Percentiles rank a stretch among this genome's conserved stretches.
Evolutionary conservation across 805 yeast species (phyloP).

Genomic region (Cyberlindnera mrakii): DNA sequence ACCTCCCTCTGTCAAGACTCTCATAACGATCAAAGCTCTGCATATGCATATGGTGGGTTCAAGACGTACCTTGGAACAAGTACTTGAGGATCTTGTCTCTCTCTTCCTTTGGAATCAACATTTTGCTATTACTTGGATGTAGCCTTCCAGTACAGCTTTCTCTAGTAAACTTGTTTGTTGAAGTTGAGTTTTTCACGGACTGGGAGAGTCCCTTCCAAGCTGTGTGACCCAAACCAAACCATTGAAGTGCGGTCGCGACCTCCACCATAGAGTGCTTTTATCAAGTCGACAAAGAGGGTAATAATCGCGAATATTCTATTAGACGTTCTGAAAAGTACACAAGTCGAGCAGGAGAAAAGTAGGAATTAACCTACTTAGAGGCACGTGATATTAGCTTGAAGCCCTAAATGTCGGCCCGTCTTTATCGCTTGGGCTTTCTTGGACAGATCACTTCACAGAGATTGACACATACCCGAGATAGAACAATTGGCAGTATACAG

Average conservation of each 20-base stretch:
- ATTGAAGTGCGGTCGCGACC: too few relatives aligned
- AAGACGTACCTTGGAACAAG: conserved; percentile 89
- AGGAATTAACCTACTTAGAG: not conserved
- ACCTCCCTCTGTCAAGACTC: too few relatives aligned
- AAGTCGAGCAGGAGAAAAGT: too few relatives aligned
- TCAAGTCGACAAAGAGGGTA: not conserved
- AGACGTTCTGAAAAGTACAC: not conserved
- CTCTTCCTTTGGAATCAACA: conserved; percentile 99
- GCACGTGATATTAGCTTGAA: not conserved
- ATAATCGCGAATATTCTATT: not conserved
- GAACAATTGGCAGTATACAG: not conserved
- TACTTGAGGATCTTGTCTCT: conserved; percentile 99
- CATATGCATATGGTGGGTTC: conserved; percentile 17
- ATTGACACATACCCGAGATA: not conserved
- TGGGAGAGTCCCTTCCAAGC: conserved; percentile 4
- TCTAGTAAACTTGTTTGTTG: conserved; percentile 11
- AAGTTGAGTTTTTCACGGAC: conserved; percentile 20
- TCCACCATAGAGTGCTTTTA: too few relatives aligned
- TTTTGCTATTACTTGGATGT: conserved; percentile 29
- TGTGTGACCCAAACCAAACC: conserved; percentile 14
- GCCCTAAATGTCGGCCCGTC: not conserved
- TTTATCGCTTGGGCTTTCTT: not conserved
- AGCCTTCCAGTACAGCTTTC: not conserved
- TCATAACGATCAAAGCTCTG: too few relatives aligned
- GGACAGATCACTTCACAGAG: not conserved